These are phyloP conservation scores for Rhodosporidiobolus odoratus DNA, from an alignment of 768 basidiomycete species.

Conservation along the genomic window DNA sequence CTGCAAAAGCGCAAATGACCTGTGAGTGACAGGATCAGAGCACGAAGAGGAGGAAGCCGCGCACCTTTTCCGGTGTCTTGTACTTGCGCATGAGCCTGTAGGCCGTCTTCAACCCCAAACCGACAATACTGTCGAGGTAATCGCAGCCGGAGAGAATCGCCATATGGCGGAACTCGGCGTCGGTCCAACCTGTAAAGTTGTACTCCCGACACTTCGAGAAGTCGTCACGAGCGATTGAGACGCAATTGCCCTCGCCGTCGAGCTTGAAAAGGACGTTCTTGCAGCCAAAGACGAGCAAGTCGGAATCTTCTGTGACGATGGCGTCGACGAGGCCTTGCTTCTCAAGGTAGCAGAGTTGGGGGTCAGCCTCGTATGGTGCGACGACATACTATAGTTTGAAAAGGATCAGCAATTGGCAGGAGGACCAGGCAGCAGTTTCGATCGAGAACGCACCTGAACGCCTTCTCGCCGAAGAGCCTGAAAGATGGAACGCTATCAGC, in stretches of 20 bases:
- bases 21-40: too few relatives aligned
- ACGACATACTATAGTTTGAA: conserved; percentile 62
- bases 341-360: conserved; percentile 90
- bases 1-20: conserved; percentile 33
- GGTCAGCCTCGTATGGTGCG: conserved; percentile 97
- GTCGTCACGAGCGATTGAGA: conserved; percentile 47
- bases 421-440: background rate
- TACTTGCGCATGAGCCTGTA: conserved; percentile 72
- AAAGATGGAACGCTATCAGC: background rate
- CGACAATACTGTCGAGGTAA: conserved; percentile 82
- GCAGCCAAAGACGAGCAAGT: conserved; percentile 96
- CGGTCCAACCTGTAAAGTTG: conserved; percentile 81
- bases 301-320: conserved; percentile 95
- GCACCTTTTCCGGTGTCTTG: conserved; percentile 70
- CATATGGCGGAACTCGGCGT: conserved; percentile 80
- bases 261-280: conserved; percentile 87
- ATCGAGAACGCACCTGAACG: conserved; percentile 49
- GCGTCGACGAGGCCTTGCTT: conserved; percentile 73
- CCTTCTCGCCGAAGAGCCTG: conserved; percentile 79
- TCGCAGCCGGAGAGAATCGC: conserved; percentile 73
- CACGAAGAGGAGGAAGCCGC: background rate
- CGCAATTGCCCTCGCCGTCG: conserved; percentile 55
- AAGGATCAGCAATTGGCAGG: accelerated
- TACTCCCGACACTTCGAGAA: conserved; percentile 56
- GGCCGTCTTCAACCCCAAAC: conserved; percentile 91